phyloP scores from a whole-genome alignment of 2,329 filamentous ascomycete species.

The Venturia asperata region DNA sequence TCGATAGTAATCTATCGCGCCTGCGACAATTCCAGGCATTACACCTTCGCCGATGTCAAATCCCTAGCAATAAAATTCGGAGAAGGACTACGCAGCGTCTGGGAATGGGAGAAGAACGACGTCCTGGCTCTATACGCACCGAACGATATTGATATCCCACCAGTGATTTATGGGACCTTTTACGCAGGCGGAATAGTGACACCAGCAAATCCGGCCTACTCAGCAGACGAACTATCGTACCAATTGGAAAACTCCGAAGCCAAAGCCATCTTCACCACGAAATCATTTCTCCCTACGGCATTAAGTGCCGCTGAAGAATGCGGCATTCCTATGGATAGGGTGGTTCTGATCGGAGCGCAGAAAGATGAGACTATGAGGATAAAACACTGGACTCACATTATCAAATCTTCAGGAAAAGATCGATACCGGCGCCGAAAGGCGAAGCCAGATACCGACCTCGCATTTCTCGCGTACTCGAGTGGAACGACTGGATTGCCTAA shows the following conservation, averaged over 20 bases:
- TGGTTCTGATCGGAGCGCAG: slow-evolving; percentile 69
- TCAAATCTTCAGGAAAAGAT: slow-evolving; percentile 55
- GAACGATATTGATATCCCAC: slow-evolving; percentile 76
- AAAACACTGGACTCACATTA: slow-evolving; percentile 67
- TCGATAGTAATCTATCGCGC: slow-evolving; percentile 16
- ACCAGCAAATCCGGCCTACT: slow-evolving; percentile 87
- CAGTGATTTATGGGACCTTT: slow-evolving; percentile 67
- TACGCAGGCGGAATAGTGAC: slow-evolving; percentile 78
- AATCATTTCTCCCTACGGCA: slow-evolving; percentile 57
- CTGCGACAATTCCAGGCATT: slow-evolving; percentile 36
- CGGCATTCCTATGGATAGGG: slow-evolving; percentile 62
- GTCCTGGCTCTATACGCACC: slow-evolving; percentile 76
- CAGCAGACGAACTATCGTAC: slow-evolving; percentile 71
- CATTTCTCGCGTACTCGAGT: slow-evolving; percentile 80
- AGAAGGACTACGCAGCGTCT: slow-evolving; percentile 66
- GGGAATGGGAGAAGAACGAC: slow-evolving; percentile 76
- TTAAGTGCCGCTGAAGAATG: slow-evolving; percentile 60
- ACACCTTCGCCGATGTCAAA: slow-evolving; percentile 64
- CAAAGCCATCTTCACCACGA: slow-evolving; percentile 61
- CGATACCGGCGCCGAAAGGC: slow-evolving; percentile 57
- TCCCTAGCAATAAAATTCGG: slow-evolving; percentile 65
- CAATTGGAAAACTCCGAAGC: slow-evolving; percentile 74
- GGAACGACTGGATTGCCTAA: slow-evolving; percentile 89
- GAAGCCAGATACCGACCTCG: slow-evolving; percentile 63
- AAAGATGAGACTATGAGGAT: slow-evolving; percentile 51